Base-by-base conservation (phyloP, 768 basidiomycete species). In the Trametes meyenii region DNA sequence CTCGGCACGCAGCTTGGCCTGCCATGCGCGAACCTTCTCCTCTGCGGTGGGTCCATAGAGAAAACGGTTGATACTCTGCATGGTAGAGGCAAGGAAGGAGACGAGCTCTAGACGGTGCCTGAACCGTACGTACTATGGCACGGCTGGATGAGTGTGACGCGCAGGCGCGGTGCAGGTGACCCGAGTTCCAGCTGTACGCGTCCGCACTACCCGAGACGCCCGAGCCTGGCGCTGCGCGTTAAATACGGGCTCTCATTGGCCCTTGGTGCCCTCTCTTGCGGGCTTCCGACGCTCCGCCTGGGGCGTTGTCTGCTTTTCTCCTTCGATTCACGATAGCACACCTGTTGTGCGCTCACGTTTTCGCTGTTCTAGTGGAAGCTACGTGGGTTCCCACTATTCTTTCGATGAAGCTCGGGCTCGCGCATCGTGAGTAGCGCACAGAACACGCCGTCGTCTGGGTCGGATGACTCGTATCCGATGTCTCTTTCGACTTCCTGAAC, bases 11-110 rank as follows among this genome's bases (percentile, higher is more conserved):
- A 99, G 78, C 75, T 92, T 94, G 19, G 81, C 69, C 74, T 98
- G 95, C 97, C 97, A 99, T 76, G 84, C 83, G 52, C 90, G 85
- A 13, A 98, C 89, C 70, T 85, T 87, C 78, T 99, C 97, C 75
- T 98, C 95, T 23, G 96, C 90, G 0, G 96, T 94, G 17, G 95
- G 96, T 2, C 97, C 97, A 77, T 98, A 98, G 46, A 99, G 76
- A 73, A 96, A 95, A 43, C 94, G 87, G 73, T 94, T 96, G 71
- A 98, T 89, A 36, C 88, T 76, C 74, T 94, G 91, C 91, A 94
- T 93, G 64, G 70, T 55, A 50, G 56, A 24, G 7, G 26, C 14
- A n/a, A 43, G 60, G 8, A 24, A 52, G 43, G 42, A 52, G 56
- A 48, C 50, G 50, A 62, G 61, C 38, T 44, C n/a, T 7, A 21